Conservation (phyloP, 139 green algal genomes). For the Picochlorum costavermella region DNA sequence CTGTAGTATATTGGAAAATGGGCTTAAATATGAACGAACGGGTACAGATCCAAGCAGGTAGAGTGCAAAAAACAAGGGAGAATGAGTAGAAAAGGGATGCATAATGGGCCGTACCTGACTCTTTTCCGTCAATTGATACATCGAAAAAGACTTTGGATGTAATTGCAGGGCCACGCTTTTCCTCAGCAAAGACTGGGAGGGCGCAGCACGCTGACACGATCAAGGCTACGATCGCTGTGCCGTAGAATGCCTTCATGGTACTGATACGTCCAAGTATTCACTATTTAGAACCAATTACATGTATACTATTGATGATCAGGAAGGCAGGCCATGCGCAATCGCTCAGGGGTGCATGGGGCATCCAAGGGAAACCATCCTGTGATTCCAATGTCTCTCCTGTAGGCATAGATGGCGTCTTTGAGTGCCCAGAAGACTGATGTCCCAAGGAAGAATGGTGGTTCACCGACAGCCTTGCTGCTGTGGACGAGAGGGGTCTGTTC, state of each 20-base stretch:
- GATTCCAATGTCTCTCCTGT: conserved; percentile 39
- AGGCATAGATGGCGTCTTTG: conserved; percentile 75
- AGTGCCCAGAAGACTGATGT: conserved; percentile 83
- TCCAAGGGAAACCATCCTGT: conserved; percentile 70
- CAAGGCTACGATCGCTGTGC: background rate
- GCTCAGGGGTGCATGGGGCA: conserved; percentile 79
- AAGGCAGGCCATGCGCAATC: conserved; percentile 76
- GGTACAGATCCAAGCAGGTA: too few relatives aligned
- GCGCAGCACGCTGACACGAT: background rate
- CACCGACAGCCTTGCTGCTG: conserved; percentile 89
- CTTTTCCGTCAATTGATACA: conserved; percentile 16
- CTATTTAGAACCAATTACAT: too few relatives aligned
- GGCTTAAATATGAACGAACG: too few relatives aligned
- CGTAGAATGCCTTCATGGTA: background rate
- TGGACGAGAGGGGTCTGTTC: conserved; percentile 59
- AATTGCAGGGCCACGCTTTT: conserved; percentile 18
- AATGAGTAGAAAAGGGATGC: background rate
- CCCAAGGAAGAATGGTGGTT: conserved; percentile 89
- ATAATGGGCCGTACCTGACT: conserved; percentile 6
- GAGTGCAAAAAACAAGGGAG: too few relatives aligned
- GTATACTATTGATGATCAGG: conserved; percentile 27
- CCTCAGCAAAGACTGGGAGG: background rate
- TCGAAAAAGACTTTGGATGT: conserved; percentile 34
- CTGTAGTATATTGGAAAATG: conserved; percentile 17
- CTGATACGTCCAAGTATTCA: too few relatives aligned